phyloP scores from a whole-genome alignment of 129 eudicot genomes.

The Scalesia atractyloides region DNA sequence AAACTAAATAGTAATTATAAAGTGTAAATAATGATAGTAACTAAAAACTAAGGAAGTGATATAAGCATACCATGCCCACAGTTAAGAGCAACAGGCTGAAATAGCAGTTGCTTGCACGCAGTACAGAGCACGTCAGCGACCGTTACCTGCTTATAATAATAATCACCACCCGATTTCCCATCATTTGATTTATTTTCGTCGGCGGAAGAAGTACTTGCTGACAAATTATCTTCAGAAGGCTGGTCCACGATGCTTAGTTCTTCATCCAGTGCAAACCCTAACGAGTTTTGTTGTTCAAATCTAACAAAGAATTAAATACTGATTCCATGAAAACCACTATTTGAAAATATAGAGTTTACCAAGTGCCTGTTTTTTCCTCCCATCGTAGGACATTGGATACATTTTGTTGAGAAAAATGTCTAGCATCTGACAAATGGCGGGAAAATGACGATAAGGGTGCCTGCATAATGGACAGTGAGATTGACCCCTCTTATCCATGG shows the following conservation, averaged over 20 bases:
- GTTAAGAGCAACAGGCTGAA: slow-evolving; percentile 67
- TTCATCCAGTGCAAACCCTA: slow-evolving; percentile 44
- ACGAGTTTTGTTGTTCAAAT: slow-evolving; percentile 36
- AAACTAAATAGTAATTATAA: slow-evolving; percentile 38
- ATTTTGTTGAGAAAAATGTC: slow-evolving; percentile 66
- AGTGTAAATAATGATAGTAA: not conserved
- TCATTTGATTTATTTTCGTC: slow-evolving; percentile 30
- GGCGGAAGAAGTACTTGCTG: slow-evolving; percentile 19
- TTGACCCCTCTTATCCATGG: slow-evolving; percentile 54
- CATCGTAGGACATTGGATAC: slow-evolving; percentile 59
- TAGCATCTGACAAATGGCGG: slow-evolving; percentile 63
- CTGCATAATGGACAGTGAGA: slow-evolving; percentile 84
- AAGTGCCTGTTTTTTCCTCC: slow-evolving; percentile 55
- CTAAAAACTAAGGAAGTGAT: not conserved
- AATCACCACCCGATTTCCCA: slow-evolving; percentile 26
- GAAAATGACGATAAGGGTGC: slow-evolving; percentile 72
- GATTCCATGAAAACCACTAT: not conserved
- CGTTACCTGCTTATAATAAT: slow-evolving; percentile 37
- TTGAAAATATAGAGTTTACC: slow-evolving; percentile 42
- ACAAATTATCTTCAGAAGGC: slow-evolving; percentile 29
- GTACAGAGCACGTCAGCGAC: slow-evolving; percentile 60
- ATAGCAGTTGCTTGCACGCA: slow-evolving; percentile 64
- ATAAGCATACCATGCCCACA: slow-evolving; percentile 77
- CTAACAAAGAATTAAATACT: slow-evolving; percentile 32
- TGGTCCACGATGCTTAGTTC: slow-evolving; percentile 23